Base-by-base conservation (phyloP, 306 rosid species). In the Carpinus viminea region DNA sequence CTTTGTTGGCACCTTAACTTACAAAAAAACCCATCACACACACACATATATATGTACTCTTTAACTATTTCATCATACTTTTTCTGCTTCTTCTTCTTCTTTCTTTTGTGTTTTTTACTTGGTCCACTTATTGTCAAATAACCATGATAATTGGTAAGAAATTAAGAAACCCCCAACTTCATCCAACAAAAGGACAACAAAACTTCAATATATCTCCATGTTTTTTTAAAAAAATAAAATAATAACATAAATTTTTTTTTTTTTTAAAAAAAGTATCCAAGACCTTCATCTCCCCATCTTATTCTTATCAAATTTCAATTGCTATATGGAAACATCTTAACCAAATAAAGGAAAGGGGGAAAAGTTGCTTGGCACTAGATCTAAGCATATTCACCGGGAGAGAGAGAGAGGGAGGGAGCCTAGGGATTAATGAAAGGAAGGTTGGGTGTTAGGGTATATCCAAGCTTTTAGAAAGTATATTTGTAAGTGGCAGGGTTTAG, bases 391-490 rank as follows among this genome's bases (percentile, higher is more conserved):
- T 86, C 90, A 86, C 79, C 74, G 64, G 2, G 64, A 57, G 71
- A 68, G 81, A 38, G 61, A 56, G 74, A 70, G 68, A 74, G 76
- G 74, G 28, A 79, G 68, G 83, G 88, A 76, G 74, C 93, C 83
- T 91, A 52, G 97, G 98, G 97, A 96, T 91, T 91, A 90, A 87
- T 84, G 78, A 96, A 91, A 91, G 98, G 60, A 87, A 76, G 84
- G 78, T 79, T 86, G 87, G 88, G 84, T 83, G 86, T 84, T 83
- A 90, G 86, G 89, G 96, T 83, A 91, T 95, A 89, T 88, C 89
- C 87, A 73, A 88, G 87, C 96, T 93, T 93, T 96, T 90, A 89
- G 92, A 96, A 96, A 93, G 99, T 84, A 86, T 83, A 78, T 80
- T 75, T 59, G 80, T 81, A 71, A 88, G 96, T 91, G 84, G 97